Conservation (phyloP, 768 basidiomycete species). For the Suillus lakei region DNA sequence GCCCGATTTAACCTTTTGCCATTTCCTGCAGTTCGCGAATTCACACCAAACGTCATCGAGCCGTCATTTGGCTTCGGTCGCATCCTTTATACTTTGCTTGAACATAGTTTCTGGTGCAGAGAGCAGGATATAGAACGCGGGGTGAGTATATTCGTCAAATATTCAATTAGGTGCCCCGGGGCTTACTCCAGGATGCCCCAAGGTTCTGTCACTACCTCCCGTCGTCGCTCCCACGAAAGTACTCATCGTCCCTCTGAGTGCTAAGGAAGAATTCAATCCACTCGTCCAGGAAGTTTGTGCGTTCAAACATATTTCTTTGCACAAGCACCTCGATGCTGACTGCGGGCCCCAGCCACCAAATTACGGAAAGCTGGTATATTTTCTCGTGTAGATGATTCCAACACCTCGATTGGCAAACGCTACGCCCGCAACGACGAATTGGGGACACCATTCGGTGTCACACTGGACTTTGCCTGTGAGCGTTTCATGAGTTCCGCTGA, state of each 20-base stretch:
- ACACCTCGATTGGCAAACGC: constrained; percentile 93
- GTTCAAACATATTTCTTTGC: constrained; percentile 39
- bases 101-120: constrained; percentile 95
- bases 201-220: constrained; percentile 91
- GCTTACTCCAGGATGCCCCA: constrained; percentile 9
- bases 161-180: not conserved
- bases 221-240: constrained; percentile 95
- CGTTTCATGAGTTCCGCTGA: constrained; percentile 14
- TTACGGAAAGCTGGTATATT: constrained; percentile 89
- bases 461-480: constrained; percentile 92
- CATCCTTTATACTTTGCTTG: constrained; percentile 90
- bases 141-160: constrained; percentile 51
- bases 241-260: constrained; percentile 92
- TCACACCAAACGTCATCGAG: constrained; percentile 97
- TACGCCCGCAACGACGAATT: constrained; percentile 98
- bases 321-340: not conserved
- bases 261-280: constrained; percentile 82
- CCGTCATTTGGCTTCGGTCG: constrained; percentile 98
- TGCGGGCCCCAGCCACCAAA: constrained; percentile 68
- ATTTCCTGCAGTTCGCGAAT: constrained; percentile 78
- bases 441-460: constrained; percentile 96
- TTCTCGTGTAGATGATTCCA: constrained; percentile 94
- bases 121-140: constrained; percentile 91
- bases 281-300: constrained; percentile 89
- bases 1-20: constrained; percentile 26